Conservation (phyloP, 2,329 filamentous ascomycete genomes). For the Pseudocercospora macadamiae region DNA sequence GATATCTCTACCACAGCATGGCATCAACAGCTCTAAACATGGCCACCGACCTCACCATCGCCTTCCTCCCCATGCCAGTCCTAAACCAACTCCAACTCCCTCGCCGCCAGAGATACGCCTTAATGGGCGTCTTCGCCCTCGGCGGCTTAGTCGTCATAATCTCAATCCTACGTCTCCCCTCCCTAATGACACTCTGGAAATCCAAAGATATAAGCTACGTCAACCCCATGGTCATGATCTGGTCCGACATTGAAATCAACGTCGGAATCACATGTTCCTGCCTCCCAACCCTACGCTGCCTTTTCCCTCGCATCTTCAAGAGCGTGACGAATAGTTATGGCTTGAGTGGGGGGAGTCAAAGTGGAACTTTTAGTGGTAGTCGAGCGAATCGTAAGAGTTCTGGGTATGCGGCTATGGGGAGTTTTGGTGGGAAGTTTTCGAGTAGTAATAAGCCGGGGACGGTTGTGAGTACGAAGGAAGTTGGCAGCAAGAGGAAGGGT, state of each 20-base stretch:
- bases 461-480: background rate
- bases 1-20: slow-evolving; percentile 24
- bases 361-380: background rate
- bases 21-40: slow-evolving; percentile 42
- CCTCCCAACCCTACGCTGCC: slow-evolving; percentile 39
- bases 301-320: slow-evolving; percentile 40
- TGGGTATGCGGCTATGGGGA: slow-evolving; percentile 2
- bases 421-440: slow-evolving; percentile 10
- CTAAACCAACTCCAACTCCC: slow-evolving; percentile 39
- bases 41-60: slow-evolving; percentile 41
- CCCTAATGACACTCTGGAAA: slow-evolving; percentile 30
- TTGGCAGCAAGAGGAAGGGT: background rate
- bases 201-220: slow-evolving; percentile 33
- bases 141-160: slow-evolving; percentile 38
- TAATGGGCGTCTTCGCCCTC: slow-evolving; percentile 40
- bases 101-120: slow-evolving; percentile 34
- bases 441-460: too few species aligned
- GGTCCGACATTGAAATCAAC: slow-evolving; percentile 41
- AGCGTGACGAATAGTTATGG: background rate
- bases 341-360: background rate
- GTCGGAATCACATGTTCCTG: slow-evolving; percentile 41
- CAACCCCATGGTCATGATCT: slow-evolving; percentile 38
- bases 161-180: slow-evolving; percentile 37
- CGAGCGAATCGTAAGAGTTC: slow-evolving; percentile 1
- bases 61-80: slow-evolving; percentile 38